Evolutionary conservation across 495 filamentous ascomycete species (phyloP).

Genomic region (Cercophora newfieldiana): DNA sequence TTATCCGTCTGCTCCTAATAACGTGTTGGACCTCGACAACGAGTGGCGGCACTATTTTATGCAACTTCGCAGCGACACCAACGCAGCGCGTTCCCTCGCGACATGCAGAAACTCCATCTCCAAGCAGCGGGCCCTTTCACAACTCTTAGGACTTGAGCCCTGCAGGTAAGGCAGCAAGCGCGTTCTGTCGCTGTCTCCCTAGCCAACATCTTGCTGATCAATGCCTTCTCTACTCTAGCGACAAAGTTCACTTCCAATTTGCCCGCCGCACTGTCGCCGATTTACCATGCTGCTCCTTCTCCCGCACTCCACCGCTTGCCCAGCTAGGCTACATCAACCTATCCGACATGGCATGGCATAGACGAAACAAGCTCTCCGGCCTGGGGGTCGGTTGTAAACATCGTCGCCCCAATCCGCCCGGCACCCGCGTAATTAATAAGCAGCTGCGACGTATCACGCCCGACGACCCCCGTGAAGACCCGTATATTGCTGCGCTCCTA

Average conservation of each 20-base stretch:
- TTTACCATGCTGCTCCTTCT: too few relatives aligned
- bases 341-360: too few relatives aligned
- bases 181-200: slow-evolving; percentile 12
- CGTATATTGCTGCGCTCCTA: slow-evolving; percentile 9
- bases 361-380: too few relatives aligned
- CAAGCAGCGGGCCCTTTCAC: slow-evolving; percentile 1
- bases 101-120: slow-evolving; percentile 2
- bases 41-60: slow-evolving; percentile 3
- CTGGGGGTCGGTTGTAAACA: too few relatives aligned
- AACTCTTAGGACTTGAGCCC: background rate
- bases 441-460: slow-evolving; percentile 8
- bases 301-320: too few relatives aligned
- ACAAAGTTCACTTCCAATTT: too few relatives aligned
- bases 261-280: too few relatives aligned
- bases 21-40: background rate
- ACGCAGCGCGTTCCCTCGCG: background rate
- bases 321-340: too few relatives aligned
- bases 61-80: background rate
- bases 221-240: background rate
- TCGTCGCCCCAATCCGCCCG: background rate
- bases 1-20: slow-evolving; percentile 2
- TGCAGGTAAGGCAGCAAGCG: background rate
- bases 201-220: too few relatives aligned
- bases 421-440: background rate
- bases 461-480: slow-evolving; percentile 2